A percentile compares a stretch with the other conserved stretches of the same genome.
Evolutionary conservation across 2,329 filamentous ascomycete species (phyloP).

Genomic region (Trichophyton schoenleinii): DNA sequence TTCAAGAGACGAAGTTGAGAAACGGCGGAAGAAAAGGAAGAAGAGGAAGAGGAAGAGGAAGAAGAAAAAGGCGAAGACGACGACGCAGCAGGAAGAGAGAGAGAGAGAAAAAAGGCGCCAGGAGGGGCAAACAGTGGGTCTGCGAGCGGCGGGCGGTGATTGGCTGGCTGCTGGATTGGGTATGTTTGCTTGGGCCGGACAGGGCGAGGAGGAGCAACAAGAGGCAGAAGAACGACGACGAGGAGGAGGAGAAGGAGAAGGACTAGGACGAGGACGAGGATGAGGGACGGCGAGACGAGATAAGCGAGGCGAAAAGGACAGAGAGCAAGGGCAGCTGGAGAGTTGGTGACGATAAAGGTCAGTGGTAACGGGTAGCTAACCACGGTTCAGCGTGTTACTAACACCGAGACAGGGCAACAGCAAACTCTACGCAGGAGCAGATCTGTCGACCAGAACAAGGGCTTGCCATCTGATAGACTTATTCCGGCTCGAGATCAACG

Average conservation of each 20-base stretch:
- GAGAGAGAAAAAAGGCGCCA: slow-evolving; percentile 11
- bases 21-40: slow-evolving; percentile 20
- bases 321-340: neutral
- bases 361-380: no score
- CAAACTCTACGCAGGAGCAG: neutral
- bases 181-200: slow-evolving; percentile 28
- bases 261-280: neutral
- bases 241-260: neutral
- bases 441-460: neutral
- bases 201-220: slow-evolving; percentile 6
- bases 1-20: slow-evolving; percentile 14
- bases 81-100: neutral
- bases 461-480: no score
- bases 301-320: neutral
- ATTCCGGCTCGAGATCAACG: neutral
- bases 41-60: slow-evolving; percentile 19
- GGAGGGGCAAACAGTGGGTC: slow-evolving; percentile 7
- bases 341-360: neutral
- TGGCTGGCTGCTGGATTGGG: slow-evolving; percentile 3
- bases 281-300: neutral
- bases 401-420: neutral
- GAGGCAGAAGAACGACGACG: neutral
- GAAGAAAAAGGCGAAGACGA: slow-evolving; percentile 11
- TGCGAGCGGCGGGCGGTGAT: neutral
- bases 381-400: no score